A percentile compares a stretch with the other conserved stretches of the same genome.
These are phyloP conservation scores for Tetrahymena borealis DNA, from an alignment of 73 alveolate genomes.

Conservation along the genomic window DNA sequence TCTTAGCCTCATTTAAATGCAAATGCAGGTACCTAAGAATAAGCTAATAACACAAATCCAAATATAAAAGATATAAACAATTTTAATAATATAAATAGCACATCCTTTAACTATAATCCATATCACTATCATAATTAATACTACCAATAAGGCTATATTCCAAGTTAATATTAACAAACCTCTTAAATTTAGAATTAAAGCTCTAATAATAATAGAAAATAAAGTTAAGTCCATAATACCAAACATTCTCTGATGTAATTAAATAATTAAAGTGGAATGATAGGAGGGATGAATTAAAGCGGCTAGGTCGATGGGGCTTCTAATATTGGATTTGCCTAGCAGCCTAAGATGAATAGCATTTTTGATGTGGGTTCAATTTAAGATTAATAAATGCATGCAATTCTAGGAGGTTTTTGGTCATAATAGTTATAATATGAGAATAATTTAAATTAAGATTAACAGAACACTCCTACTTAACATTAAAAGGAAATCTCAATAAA, in stretches of 20 bases:
- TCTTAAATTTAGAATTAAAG: background rate
- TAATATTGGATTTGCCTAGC: background rate
- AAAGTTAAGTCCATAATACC: background rate
- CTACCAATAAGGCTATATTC: background rate
- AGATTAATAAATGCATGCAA: background rate
- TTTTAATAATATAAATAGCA: background rate
- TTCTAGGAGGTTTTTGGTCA: background rate
- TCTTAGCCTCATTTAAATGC: background rate
- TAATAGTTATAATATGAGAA: background rate
- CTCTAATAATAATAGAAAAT: background rate
- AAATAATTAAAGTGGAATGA: background rate
- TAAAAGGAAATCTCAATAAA: background rate
- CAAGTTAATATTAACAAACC: background rate
- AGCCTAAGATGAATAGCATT: background rate
- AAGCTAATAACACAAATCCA: background rate
- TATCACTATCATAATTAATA: background rate
- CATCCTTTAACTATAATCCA: background rate
- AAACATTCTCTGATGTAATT: background rate
- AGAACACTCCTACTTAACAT: background rate
- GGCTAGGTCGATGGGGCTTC: background rate
- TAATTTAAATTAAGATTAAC: background rate
- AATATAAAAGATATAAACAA: background rate
- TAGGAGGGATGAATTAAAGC: background rate
- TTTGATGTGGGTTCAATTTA: background rate
- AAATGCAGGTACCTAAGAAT: background rate